Base-by-base conservation (phyloP, 2,329 filamentous ascomycete species). In the Rhexocercosporidium sp. region DNA sequence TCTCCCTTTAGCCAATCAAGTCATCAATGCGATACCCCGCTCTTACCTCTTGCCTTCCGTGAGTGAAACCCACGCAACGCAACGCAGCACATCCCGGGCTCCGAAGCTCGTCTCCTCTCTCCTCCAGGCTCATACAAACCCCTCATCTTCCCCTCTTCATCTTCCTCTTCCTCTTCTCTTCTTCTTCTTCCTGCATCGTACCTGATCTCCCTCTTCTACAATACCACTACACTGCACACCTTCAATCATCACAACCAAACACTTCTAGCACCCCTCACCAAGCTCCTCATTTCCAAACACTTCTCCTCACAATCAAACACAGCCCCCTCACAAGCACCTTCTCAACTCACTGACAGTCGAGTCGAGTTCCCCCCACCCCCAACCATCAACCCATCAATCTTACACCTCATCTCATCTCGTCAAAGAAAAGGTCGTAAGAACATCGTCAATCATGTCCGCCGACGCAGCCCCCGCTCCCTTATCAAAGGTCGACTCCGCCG, bases 401-500 rank as follows among this genome's bases (percentile, higher is more conserved):
- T 63, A 59, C 29, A 61, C 20, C 29, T 47, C 46, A 47, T 47
- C 51, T 20, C 29, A 65, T 18, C 27, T 47, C 54, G 39, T 47
- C 51, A 29, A 64, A 41, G 27, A 63, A 66, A 68, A 60, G 39
- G 57, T 61, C 67, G 29, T 59, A 66, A 53, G 59, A 39, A 59
- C 37, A 27, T 56, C 46, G 53, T 53, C 64, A 77, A 88, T 64
- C 78, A 88, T 90, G 87, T 83, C 87, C 76, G 81, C 83, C 71
- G 73, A 80, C 65, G 78, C 79, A 72, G 69, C 73, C 69, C 69
- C 75, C 69, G 71, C 75, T 71, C 87, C 90, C 76, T 88, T 97
- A 79, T 86, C 87, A 82, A 97, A 96, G 85, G 89, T 97, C 83
- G 94, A 97, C 82, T 97, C 94, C 68, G 93, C 93, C 83, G 89